Evolutionary conservation across 805 yeast genomes (phyloP).

Genomic region (Kuraishia capsulata): DNA sequence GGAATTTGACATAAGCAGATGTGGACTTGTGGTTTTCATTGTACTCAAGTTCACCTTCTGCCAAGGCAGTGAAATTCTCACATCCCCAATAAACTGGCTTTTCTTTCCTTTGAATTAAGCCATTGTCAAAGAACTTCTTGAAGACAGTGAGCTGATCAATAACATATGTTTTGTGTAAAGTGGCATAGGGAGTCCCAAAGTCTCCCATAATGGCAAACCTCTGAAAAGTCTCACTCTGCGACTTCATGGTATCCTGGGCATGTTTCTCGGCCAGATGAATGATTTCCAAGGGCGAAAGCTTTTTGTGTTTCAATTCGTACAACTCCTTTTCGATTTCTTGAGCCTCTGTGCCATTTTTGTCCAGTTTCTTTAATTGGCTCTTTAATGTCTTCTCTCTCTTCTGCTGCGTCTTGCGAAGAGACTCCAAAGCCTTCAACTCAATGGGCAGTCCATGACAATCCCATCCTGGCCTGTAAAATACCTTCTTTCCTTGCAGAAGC

Average conservation of each 20-base stretch:
- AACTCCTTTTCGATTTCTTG: slow-evolving; percentile 5
- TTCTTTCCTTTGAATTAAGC: slow-evolving; percentile 71
- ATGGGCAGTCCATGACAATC: slow-evolving; percentile 98
- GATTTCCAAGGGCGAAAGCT: slow-evolving; percentile 39
- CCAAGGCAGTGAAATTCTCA: slow-evolving; percentile 87
- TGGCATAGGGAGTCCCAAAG: slow-evolving; percentile 64
- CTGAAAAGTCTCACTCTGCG: slow-evolving; percentile 57
- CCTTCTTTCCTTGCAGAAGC: slow-evolving; percentile 49
- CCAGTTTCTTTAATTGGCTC: slow-evolving; percentile 7
- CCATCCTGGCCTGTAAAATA: slow-evolving; percentile 90
- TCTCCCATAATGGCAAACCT: slow-evolving; percentile 78
- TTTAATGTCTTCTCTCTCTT: slow-evolving; percentile 18
- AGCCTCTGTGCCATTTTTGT: neutral
- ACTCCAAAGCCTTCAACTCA: slow-evolving; percentile 70
- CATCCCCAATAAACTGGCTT: slow-evolving; percentile 98
- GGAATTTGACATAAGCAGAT: slow-evolving; percentile 64
- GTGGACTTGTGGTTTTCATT: slow-evolving; percentile 59
- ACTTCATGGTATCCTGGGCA: slow-evolving; percentile 57
- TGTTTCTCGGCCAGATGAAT: slow-evolving; percentile 58
- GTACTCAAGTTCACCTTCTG: slow-evolving; percentile 94
- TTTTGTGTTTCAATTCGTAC: slow-evolving; percentile 8
- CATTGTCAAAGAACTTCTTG: slow-evolving; percentile 49
- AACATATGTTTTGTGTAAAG: slow-evolving; percentile 67
- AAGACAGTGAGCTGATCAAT: slow-evolving; percentile 67
- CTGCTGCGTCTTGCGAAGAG: slow-evolving; percentile 23